Percentiles rank a stretch among this genome's conserved stretches.
Conservation (phyloP, 2,329 filamentous ascomycete genomes). For the Tolypocladium ophioglossoides region DNA sequence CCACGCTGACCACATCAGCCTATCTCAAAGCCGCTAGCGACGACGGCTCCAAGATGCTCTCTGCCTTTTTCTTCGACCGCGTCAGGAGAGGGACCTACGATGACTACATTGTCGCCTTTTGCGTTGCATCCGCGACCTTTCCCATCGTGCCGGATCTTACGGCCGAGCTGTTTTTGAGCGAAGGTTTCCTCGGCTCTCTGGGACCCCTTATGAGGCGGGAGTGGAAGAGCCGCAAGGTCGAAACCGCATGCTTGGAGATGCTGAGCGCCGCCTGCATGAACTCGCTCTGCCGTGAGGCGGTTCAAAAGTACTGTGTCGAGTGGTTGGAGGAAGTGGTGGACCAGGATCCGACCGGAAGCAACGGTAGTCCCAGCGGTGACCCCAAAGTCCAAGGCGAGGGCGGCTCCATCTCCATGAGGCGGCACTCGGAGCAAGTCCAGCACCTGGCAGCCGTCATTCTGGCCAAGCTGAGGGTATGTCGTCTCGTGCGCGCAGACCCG, state of each 20-base stretch:
- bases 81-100: conserved; percentile 70
- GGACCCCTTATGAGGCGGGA: conserved; percentile 67
- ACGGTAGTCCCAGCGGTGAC: conserved; percentile 38
- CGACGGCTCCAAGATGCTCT: conserved; percentile 58
- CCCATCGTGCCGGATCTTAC: conserved; percentile 71
- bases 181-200: conserved; percentile 73
- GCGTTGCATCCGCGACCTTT: conserved; percentile 80
- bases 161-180: conserved; percentile 71
- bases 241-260: conserved; percentile 78
- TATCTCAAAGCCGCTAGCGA: conserved; percentile 70
- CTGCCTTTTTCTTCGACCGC: conserved; percentile 62
- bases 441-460: conserved; percentile 64
- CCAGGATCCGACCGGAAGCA: conserved; percentile 51
- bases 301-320: conserved; percentile 72
- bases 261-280: conserved; percentile 89
- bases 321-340: conserved; percentile 82
- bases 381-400: conserved; percentile 47
- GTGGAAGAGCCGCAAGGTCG: conserved; percentile 76
- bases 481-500: background rate
- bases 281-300: conserved; percentile 67
- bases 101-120: conserved; percentile 85
- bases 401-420: conserved; percentile 48
- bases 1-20: conserved; percentile 70
- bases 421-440: conserved; percentile 51
- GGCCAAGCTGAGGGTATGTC: conserved; percentile 53